phyloP scores from a whole-genome alignment of 2,329 filamentous ascomycete species.

The Neocatenulostroma microsporum region DNA sequence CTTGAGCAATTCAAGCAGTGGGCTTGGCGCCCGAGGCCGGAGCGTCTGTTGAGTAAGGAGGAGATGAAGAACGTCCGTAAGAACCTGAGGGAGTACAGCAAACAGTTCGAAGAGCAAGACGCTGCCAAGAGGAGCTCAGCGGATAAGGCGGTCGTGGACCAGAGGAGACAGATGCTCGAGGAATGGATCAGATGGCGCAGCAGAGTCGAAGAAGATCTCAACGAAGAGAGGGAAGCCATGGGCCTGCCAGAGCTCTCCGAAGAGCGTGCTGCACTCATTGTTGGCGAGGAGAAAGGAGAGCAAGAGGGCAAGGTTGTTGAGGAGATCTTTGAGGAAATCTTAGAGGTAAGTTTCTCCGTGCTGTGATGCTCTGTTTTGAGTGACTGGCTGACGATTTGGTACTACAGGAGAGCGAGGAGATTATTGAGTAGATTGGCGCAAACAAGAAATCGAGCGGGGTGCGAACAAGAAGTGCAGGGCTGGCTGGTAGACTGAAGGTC shows the following conservation, averaged over 20 bases:
- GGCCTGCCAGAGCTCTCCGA: conserved; percentile 60
- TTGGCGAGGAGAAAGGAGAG: conserved; percentile 43
- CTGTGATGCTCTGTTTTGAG: too few species aligned
- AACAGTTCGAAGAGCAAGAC: conserved; percentile 91
- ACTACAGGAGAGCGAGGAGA: conserved; percentile 12
- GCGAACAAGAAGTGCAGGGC: too few species aligned
- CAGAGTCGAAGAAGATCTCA: conserved; percentile 61
- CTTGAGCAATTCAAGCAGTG: conserved; percentile 98
- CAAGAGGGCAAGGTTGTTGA: conserved; percentile 50
- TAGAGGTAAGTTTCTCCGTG: too few species aligned
- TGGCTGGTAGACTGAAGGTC: too few species aligned
- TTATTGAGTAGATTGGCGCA: conserved; percentile 11
- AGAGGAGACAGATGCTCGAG: conserved; percentile 68
- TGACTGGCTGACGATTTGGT: too few species aligned
- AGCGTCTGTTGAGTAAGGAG: conserved; percentile 87
- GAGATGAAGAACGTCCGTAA: conserved; percentile 98
- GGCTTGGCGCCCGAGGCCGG: conserved; percentile 83
- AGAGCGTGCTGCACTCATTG: conserved; percentile 52
- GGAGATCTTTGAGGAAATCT: conserved; percentile 82
- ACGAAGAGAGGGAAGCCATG: conserved; percentile 60
- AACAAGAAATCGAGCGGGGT: too few species aligned
- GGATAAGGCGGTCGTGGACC: conserved; percentile 88
- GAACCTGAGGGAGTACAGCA: conserved; percentile 95
- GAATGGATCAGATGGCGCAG: conserved; percentile 87
- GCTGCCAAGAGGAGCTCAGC: conserved; percentile 86